Percentiles rank a stretch among this genome's conserved stretches.
phyloP scores from a whole-genome alignment of 352 stramenopile species.

The Phytopythium oedochilum region DNA sequence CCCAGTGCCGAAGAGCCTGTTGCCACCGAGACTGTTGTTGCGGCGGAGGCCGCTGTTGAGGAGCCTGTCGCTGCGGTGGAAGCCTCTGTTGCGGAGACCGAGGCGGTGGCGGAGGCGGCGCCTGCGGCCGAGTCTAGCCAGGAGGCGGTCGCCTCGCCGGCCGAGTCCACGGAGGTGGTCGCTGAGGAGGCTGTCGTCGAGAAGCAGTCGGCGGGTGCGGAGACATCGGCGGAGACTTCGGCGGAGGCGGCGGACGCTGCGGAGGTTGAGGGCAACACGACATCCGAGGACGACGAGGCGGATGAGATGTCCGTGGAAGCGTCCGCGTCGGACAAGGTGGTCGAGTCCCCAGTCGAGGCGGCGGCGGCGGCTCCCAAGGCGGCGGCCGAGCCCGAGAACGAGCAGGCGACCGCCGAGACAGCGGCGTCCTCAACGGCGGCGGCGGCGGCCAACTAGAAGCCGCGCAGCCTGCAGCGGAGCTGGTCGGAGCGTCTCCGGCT shows the following conservation, averaged over 20 bases:
- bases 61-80: background rate
- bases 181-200: background rate
- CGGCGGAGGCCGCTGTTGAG: constrained; percentile 1
- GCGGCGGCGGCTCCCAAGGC: constrained; percentile 9
- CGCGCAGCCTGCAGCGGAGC: background rate
- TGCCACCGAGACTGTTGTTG: background rate
- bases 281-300: constrained; percentile 19
- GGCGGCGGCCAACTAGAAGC: constrained; percentile 8
- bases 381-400: constrained; percentile 17
- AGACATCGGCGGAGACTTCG: background rate
- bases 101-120: background rate
- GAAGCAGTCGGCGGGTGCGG: background rate
- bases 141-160: background rate
- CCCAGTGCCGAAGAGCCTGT: constrained; percentile 5
- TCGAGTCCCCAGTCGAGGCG: constrained; percentile 4
- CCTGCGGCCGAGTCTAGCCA: background rate
- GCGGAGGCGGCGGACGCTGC: constrained; percentile 8
- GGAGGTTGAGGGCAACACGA: constrained; percentile 22
- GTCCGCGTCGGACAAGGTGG: constrained; percentile 8
- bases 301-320: constrained; percentile 19
- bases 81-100: background rate
- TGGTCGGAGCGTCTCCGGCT: no score
- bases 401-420: constrained; percentile 4
- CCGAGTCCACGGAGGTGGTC: background rate
- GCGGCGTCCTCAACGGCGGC: background rate